phyloP scores from a whole-genome alignment of 2,329 filamentous ascomycete genomes.

The Ceratocystis eucalypticola region DNA sequence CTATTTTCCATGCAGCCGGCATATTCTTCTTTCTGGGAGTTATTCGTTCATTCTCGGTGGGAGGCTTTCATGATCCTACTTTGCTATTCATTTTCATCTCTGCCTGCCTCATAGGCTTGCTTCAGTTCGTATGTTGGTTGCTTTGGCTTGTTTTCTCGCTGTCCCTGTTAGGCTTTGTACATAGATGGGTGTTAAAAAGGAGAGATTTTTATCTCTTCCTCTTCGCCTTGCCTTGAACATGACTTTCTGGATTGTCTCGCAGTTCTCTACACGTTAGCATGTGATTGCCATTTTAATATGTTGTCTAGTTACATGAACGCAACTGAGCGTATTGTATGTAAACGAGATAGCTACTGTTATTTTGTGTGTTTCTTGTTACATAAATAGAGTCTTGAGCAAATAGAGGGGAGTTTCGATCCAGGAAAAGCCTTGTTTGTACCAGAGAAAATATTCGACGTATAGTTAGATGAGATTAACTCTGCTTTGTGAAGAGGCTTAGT shows the following conservation, averaged over 20 bases:
- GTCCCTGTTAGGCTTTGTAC: background rate
- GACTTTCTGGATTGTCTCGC: background rate
- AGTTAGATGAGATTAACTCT: too few relatives aligned
- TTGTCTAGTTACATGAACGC: too few relatives aligned
- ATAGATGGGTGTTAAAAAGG: background rate
- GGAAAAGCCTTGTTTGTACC: too few relatives aligned
- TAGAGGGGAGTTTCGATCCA: too few relatives aligned
- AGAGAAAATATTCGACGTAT: too few relatives aligned
- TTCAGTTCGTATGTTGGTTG: background rate
- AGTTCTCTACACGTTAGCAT: background rate
- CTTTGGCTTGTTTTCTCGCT: background rate
- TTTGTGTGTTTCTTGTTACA: too few relatives aligned
- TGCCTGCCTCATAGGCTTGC: background rate
- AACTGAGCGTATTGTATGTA: too few relatives aligned
- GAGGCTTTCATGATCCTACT: background rate
- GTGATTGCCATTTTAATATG: background rate
- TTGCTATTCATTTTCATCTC: background rate
- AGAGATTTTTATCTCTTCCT: slow-evolving; percentile 6
- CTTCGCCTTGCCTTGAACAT: background rate
- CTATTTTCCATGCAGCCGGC: background rate
- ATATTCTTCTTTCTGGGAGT: background rate
- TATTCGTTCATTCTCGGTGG: background rate
- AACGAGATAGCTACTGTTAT: too few relatives aligned
- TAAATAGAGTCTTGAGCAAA: too few relatives aligned
- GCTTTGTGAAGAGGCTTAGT: too few relatives aligned